Evolutionary conservation across 306 rosid genomes (phyloP).

Genomic region (Casuarina glauca): DNA sequence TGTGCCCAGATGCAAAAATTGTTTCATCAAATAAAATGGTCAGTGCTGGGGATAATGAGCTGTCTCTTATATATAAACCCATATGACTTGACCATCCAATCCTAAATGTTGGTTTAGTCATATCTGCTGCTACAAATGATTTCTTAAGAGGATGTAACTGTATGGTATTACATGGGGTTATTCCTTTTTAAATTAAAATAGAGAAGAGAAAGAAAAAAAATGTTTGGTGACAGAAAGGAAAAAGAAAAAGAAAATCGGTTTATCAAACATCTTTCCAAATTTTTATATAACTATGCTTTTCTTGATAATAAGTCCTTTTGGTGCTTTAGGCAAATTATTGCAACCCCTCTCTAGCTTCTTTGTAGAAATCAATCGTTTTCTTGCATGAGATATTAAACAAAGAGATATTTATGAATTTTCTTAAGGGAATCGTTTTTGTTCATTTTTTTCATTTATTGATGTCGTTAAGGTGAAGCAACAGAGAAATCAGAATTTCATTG

Average conservation of each 20-base stretch:
- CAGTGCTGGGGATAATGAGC: neutral
- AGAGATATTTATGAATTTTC: neutral
- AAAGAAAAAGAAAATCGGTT: neutral
- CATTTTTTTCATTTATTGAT: neutral
- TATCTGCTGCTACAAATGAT: no score
- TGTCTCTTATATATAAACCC: neutral
- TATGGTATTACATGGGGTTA: neutral
- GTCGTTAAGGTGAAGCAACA: slow-evolving; percentile 5
- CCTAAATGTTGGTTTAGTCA: no score
- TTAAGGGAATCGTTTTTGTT: no score
- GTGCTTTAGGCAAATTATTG: neutral
- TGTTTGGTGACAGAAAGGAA: neutral
- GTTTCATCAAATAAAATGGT: neutral
- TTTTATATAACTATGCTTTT: neutral
- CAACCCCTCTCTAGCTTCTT: neutral
- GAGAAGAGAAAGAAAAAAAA: neutral
- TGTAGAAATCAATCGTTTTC: neutral
- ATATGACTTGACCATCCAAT: neutral
- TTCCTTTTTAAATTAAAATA: no score
- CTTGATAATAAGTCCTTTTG: neutral
- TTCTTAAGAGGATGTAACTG: neutral
- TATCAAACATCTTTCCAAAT: neutral
- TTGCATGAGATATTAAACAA: neutral
- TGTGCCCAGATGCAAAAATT: neutral
- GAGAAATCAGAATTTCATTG: slow-evolving; percentile 6